Evolutionary conservation across 2,329 filamentous ascomycete species (phyloP).

Genomic region (Neocucurbitaria cava): DNA sequence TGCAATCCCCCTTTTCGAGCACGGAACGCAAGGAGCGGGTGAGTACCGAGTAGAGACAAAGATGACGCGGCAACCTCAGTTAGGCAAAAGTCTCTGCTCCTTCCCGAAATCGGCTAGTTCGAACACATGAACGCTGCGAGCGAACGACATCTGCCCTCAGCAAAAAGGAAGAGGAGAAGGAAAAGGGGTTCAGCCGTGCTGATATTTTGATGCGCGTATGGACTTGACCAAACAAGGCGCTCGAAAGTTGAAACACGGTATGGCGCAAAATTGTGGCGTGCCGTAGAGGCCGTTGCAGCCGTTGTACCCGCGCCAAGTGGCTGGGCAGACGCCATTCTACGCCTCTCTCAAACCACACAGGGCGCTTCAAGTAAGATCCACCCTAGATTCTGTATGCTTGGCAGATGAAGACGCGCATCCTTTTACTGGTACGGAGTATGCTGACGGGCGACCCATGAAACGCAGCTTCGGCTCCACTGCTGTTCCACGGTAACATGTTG

Average conservation of each 20-base stretch:
- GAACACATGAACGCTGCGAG: neutral
- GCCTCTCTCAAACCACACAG: slow-evolving; percentile 15
- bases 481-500: neutral
- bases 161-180: neutral
- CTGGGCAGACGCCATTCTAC: slow-evolving; percentile 16
- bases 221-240: neutral
- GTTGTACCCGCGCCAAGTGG: slow-evolving; percentile 7
- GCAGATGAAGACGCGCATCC: slow-evolving; percentile 17
- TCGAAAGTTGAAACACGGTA: neutral
- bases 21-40: neutral
- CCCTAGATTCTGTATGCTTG: slow-evolving; percentile 13
- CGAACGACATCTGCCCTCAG: neutral
- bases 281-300: slow-evolving; percentile 16
- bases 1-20: neutral
- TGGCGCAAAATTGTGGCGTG: slow-evolving; percentile 9
- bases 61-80: slow-evolving; percentile 3
- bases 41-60: neutral
- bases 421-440: too few relatives aligned
- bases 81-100: neutral
- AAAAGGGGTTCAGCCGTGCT: neutral
- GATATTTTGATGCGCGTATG: neutral
- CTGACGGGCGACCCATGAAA: neutral
- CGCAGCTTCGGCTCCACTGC: neutral
- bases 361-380: slow-evolving; percentile 1
- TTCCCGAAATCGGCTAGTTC: neutral